phyloP scores from a whole-genome alignment of 345 rosid species.

The Pelargonium nanum region DNA sequence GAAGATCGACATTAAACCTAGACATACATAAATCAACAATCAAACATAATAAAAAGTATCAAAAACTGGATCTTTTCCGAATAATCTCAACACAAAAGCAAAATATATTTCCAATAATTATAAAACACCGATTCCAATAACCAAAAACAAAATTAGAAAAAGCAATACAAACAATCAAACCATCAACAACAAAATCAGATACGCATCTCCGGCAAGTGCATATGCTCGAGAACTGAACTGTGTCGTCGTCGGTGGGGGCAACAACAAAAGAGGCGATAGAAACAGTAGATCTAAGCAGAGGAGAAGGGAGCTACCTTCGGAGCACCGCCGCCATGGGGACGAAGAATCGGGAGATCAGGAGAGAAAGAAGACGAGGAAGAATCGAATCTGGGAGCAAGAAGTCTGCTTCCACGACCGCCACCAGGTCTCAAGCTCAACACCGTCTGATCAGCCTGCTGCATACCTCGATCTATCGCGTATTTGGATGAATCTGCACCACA shows the following conservation, averaged over 20 bases:
- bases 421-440: slow-evolving; percentile 99
- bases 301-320: neutral
- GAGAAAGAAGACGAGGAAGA: slow-evolving; percentile 35
- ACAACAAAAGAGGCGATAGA: neutral
- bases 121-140: neutral
- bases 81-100: neutral
- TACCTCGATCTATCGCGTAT: slow-evolving; percentile 30
- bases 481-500: neutral
- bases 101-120: neutral
- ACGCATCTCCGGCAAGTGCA: neutral
- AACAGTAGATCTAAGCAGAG: neutral
- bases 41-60: no score
- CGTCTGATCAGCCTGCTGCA: slow-evolving; percentile 95
- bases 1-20: neutral
- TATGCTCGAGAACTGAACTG: neutral
- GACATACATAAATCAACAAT: neutral
- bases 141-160: neutral
- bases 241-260: no score
- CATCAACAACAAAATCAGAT: neutral
- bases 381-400: slow-evolving; percentile 46
- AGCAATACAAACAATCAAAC: neutral
- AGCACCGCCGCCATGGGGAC: slow-evolving; percentile 16
- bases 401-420: slow-evolving; percentile 98
- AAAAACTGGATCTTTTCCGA: neutral
- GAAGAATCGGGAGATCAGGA: slow-evolving; percentile 61